These are phyloP conservation scores for Coccomyxa sp. DNA, from an alignment of 139 green algal species.

Conservation along the genomic window DNA sequence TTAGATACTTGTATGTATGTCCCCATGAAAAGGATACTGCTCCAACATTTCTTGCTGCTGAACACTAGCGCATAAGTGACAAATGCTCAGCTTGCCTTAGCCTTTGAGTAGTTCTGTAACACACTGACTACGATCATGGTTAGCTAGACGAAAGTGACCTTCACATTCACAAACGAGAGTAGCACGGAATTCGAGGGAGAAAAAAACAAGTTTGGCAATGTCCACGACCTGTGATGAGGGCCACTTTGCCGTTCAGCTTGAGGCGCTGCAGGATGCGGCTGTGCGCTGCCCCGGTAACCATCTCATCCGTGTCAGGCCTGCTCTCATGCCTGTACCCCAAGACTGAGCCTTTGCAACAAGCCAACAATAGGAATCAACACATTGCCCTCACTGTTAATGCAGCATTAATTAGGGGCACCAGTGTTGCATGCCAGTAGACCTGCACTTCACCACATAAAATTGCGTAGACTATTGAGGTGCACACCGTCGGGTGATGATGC, in stretches of 20 bases:
- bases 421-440: not conserved
- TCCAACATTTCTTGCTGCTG: not conserved
- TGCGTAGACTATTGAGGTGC: not conserved
- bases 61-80: not conserved
- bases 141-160: too few relatives aligned
- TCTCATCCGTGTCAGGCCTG: slow-evolving; percentile 12
- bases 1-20: not conserved
- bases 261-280: slow-evolving; percentile 36
- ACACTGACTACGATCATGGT: too few relatives aligned
- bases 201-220: too few relatives aligned
- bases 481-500: slow-evolving; percentile 24
- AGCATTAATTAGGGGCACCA: not conserved
- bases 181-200: too few relatives aligned
- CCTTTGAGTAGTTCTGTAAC: not conserved
- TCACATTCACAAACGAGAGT: too few relatives aligned
- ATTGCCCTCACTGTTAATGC: not conserved
- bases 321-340: not conserved
- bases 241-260: slow-evolving; percentile 38
- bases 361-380: not conserved
- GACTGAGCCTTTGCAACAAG: not conserved
- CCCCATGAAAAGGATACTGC: not conserved
- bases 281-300: slow-evolving; percentile 12
- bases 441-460: not conserved
- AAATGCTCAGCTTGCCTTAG: not conserved
- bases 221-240: slow-evolving; percentile 33